Percentiles rank a stretch among this genome's conserved stretches.
phyloP scores from a whole-genome alignment of 306 rosid species.

The Dryas alaskensis region DNA sequence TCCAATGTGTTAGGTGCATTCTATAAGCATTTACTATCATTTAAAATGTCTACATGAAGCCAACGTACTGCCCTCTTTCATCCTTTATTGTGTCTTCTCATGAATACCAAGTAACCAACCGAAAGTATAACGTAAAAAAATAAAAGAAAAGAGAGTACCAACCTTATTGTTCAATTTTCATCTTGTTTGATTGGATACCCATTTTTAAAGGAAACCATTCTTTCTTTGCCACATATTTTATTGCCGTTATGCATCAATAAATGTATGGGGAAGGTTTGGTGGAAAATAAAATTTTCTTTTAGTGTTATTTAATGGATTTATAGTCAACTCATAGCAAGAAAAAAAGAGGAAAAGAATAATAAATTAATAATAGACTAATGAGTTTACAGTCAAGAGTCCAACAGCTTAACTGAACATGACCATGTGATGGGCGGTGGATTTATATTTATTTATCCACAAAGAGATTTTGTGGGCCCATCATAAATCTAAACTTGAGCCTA shows the following conservation, averaged over 20 bases:
- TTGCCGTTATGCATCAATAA: background rate
- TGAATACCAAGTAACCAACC: too few species aligned
- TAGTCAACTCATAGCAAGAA: background rate
- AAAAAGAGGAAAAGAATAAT: background rate
- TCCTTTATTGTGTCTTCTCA: too few species aligned
- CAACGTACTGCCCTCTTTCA: too few species aligned
- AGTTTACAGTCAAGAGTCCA: background rate
- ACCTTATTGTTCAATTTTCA: background rate
- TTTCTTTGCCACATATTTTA: background rate
- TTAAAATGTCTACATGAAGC: too few species aligned
- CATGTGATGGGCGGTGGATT: constrained; percentile 46
- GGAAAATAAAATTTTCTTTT: too few species aligned
- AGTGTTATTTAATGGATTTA: too few species aligned
- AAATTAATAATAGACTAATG: background rate
- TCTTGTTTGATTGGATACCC: background rate
- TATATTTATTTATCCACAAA: constrained; percentile 7
- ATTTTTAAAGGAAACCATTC: background rate
- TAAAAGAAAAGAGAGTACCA: too few species aligned
- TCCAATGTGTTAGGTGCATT: too few species aligned
- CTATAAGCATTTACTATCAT: too few species aligned
- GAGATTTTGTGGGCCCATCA: constrained; percentile 22
- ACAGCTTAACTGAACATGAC: background rate
- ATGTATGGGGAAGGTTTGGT: too few species aligned
- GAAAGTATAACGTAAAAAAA: too few species aligned
- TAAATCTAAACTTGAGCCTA: background rate